Base-by-base conservation (phyloP, 2,329 filamentous ascomycete species). In the Beauveria bassiana region DNA sequence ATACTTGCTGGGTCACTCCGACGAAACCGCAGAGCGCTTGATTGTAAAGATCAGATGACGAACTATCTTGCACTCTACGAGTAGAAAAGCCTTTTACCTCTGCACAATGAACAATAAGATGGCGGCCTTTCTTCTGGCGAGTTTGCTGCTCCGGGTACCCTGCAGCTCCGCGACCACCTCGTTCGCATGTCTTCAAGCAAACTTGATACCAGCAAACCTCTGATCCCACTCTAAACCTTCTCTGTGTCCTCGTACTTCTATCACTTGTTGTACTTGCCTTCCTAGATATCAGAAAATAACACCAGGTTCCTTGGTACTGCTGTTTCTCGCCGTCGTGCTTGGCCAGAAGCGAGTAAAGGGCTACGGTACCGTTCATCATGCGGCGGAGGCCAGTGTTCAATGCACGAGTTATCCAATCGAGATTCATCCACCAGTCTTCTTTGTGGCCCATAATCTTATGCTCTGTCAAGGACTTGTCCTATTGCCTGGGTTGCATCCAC, bases 151-250 rank as follows among this genome's bases (percentile, higher is more conserved):
- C 84, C 89, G 0, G 91, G 95, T 70, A 69, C 66, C 42, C 69
- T 78, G 9, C 92, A 96, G 73, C 77, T 93, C 47, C 77, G 75
- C 61, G 81, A 87, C 69, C 89, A 91, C 61, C 81, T 85, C 22
- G 72, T 81, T 65, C 90, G 92, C 69, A 14, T 6, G 88, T 93
- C 38, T 95, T 95, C 79, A 84, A 92, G 70, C 91, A 96, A 72
- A 96, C 95, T 81, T 96, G 92, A 91, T 88, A 92, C 63, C 93
- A 87, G 0, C 92, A n/a, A n/a, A 92, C 0, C 83, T 86, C 4
- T 96, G 96, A 78, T 92, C 96, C 73, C 96, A 93, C 78, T 87
- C 89, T 68, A 96, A 96, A 79, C 71, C 81, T 0, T 77, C 81
- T 1, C 85, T 96, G 22, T 91, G 86, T 70, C 75, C 75, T 82